A percentile compares a stretch with the other conserved stretches of the same genome.
phyloP scores from a whole-genome alignment of 148 eudicot genomes.

The Selenicereus undatus region DNA sequence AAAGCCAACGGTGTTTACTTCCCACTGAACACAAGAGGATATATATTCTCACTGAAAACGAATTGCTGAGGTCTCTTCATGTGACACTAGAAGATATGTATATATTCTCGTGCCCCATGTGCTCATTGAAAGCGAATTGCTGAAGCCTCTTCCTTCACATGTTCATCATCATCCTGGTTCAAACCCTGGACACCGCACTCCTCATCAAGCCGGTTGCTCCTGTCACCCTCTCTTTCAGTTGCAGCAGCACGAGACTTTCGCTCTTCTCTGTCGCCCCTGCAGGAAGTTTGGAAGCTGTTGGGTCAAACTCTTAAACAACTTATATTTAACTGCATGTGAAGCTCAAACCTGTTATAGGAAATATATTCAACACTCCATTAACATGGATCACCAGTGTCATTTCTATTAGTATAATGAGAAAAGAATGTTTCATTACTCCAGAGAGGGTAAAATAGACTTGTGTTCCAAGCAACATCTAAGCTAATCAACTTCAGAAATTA shows the following conservation, averaged over 20 bases:
- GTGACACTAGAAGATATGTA: too few relatives aligned
- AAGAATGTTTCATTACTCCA: too few relatives aligned
- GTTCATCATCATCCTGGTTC: neutral
- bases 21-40: neutral
- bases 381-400: too few relatives aligned
- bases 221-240: slow-evolving; percentile 30
- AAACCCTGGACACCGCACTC: slow-evolving; percentile 29
- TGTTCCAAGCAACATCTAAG: too few relatives aligned
- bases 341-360: neutral
- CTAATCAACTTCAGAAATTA: neutral
- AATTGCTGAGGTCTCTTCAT: too few relatives aligned
- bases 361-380: too few relatives aligned
- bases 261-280: slow-evolving; percentile 56
- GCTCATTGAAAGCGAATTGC: neutral
- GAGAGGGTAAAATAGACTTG: too few relatives aligned
- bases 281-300: neutral
- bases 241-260: slow-evolving; percentile 36
- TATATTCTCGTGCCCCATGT: neutral
- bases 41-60: neutral
- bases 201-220: slow-evolving; percentile 41
- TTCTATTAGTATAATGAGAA: too few relatives aligned
- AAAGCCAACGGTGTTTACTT: neutral
- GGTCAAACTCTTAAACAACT: neutral
- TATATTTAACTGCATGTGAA: too few relatives aligned
- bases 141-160: neutral